phyloP scores from a whole-genome alignment of 768 basidiomycete species.

The Chiua virens region DNA sequence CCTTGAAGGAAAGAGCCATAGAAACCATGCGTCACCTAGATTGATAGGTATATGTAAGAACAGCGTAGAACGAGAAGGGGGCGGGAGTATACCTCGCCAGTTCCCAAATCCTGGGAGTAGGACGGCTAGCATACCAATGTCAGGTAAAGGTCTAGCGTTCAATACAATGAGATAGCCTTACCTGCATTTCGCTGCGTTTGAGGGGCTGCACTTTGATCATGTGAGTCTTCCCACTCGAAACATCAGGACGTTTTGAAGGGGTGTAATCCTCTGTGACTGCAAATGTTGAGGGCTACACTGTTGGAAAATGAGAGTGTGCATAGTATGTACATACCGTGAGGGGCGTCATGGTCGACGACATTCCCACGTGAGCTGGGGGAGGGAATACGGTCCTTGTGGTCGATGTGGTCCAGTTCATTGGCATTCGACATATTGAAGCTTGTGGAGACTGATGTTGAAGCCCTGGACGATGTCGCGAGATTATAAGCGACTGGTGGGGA shows the following conservation, averaged over 20 bases:
- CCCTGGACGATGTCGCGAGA: not conserved
- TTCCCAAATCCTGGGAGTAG: constrained; percentile 88
- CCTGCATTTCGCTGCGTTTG: constrained; percentile 87
- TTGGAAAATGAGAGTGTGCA: constrained; percentile 3
- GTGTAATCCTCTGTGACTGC: constrained; percentile 65
- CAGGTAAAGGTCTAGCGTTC: not conserved
- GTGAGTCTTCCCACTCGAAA: constrained; percentile 31
- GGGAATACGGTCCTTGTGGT: constrained; percentile 56
- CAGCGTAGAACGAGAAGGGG: not conserved
- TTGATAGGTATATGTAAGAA: not conserved
- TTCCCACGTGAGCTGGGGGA: constrained; percentile 47
- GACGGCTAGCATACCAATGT: constrained; percentile 58
- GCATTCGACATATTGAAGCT: constrained; percentile 24
- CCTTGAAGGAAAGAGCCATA: constrained; percentile 81
- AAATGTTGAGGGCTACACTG: constrained; percentile 12
- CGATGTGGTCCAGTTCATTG: constrained; percentile 24
- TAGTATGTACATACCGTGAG: constrained; percentile 52
- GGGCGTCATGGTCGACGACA: constrained; percentile 73
- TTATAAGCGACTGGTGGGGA: constrained; percentile 13
- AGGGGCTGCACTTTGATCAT: constrained; percentile 84
- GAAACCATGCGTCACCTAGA: constrained; percentile 74
- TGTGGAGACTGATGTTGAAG: not conserved
- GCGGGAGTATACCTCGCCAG: constrained; percentile 44
- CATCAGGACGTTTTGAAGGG: constrained; percentile 33
- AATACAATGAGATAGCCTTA: constrained; percentile 24